These are phyloP conservation scores for Blakeslea trispora DNA, from an alignment of 371 early-diverging fungal genomes.

Conservation along the genomic window DNA sequence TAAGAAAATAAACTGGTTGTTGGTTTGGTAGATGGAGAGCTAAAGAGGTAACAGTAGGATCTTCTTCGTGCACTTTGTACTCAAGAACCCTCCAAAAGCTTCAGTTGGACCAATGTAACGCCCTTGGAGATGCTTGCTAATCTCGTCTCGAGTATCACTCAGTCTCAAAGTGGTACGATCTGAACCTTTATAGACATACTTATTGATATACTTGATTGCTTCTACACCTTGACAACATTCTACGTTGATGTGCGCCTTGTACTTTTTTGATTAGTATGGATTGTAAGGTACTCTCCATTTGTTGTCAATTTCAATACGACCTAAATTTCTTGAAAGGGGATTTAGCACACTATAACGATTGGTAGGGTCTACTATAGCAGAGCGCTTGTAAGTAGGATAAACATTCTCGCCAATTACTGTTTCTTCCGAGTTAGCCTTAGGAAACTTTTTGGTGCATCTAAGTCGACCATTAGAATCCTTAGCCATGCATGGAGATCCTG, in stretches of 20 bases:
- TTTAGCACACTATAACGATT: too few species aligned
- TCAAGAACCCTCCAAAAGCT: background rate
- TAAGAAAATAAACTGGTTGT: background rate
- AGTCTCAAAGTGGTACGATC: background rate
- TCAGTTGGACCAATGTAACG: slow-evolving; percentile 4
- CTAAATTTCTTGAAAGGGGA: too few species aligned
- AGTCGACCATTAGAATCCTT: background rate
- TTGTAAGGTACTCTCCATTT: slow-evolving; percentile 36
- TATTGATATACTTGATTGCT: slow-evolving; percentile 34
- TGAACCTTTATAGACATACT: slow-evolving; percentile 9
- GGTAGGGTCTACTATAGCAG: too few species aligned
- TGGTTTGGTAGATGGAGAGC: background rate
- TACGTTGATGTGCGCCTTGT: slow-evolving; percentile 41
- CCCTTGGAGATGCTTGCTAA: background rate
- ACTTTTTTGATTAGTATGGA: slow-evolving; percentile 31
- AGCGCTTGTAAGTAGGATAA: background rate
- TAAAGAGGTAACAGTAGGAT: background rate
- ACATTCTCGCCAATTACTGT: background rate
- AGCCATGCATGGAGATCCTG: background rate
- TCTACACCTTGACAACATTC: slow-evolving; percentile 28
- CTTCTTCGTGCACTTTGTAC: slow-evolving; percentile 1
- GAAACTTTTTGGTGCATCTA: slow-evolving; percentile 5
- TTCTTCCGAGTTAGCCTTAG: background rate
- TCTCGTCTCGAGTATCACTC: background rate
- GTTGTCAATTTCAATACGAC: slow-evolving; percentile 21